phyloP scores from a whole-genome alignment of 306 rosid genomes.

The Trifolium dubium region DNA sequence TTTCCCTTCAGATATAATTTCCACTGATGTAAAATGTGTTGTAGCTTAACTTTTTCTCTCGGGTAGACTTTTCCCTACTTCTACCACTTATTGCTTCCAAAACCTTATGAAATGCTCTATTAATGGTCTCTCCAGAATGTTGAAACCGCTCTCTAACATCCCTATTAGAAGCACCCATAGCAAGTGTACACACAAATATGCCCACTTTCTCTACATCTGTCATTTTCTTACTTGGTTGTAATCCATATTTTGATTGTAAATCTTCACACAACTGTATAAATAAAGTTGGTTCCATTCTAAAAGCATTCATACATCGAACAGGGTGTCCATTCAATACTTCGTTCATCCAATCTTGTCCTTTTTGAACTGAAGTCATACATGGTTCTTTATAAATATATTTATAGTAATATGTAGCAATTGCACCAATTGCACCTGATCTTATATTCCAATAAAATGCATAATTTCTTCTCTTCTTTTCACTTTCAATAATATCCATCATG shows the following conservation, averaged over 20 bases:
- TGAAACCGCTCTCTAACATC: neutral
- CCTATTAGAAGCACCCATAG: neutral
- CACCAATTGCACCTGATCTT: neutral
- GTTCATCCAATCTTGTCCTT: neutral
- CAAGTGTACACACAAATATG: neutral
- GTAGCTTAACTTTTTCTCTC: too few relatives aligned
- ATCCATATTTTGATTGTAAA: neutral
- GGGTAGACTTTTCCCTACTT: too few relatives aligned
- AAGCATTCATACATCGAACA: neutral
- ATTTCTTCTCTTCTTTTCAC: neutral
- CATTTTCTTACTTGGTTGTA: neutral
- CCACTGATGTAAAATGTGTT: too few relatives aligned
- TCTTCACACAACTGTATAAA: conserved; percentile 3
- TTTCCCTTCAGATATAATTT: too few relatives aligned
- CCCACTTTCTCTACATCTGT: neutral
- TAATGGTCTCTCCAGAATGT: neutral
- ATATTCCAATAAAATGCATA: neutral
- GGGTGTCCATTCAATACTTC: neutral
- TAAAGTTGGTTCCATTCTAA: neutral
- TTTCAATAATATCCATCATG: neutral
- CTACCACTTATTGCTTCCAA: neutral
- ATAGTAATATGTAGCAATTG: neutral
- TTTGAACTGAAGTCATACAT: neutral
- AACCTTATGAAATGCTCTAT: neutral
- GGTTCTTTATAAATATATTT: neutral